Conservation (phyloP, 176 grass and related monocot genomes). For the Avena eriantha region DNA sequence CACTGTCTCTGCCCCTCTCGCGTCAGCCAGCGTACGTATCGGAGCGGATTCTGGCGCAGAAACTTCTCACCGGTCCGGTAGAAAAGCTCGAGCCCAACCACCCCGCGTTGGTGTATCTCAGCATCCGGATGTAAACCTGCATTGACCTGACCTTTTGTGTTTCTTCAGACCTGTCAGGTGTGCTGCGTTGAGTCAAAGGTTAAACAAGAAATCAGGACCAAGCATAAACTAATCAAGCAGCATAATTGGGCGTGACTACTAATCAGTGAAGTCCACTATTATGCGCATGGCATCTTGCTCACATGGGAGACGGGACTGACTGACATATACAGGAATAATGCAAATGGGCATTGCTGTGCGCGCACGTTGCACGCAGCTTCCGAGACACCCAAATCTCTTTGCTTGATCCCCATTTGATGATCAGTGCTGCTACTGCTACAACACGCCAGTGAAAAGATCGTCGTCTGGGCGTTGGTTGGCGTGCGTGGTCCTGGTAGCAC, state of each 20-base stretch:
- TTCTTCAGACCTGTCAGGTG: slow-evolving; percentile 1
- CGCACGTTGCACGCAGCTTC: not conserved
- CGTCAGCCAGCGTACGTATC: not conserved
- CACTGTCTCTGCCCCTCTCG: not conserved
- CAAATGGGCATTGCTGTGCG: not conserved
- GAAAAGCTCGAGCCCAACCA: not conserved
- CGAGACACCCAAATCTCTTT: not conserved
- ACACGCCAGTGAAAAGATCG: not conserved
- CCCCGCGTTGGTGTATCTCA: not conserved
- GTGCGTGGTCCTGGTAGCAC: too few relatives aligned
- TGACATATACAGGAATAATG: not conserved
- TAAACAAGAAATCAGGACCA: not conserved
- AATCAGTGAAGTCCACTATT: not conserved
- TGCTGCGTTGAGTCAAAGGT: slow-evolving; percentile 19
- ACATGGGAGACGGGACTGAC: not conserved
- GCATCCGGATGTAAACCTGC: not conserved
- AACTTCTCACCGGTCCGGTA: not conserved
- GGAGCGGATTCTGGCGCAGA: not conserved
- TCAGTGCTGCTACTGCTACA: not conserved
- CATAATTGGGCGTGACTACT: not conserved
- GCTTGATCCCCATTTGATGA: too few relatives aligned
- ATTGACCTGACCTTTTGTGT: not conserved
- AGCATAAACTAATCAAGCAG: too few relatives aligned
- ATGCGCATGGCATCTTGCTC: not conserved
- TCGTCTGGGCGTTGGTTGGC: not conserved